Percentiles rank a stretch among this genome's conserved stretches.
phyloP scores from a whole-genome alignment of 257 asterid genomes.

The Nicotiana attenuata region DNA sequence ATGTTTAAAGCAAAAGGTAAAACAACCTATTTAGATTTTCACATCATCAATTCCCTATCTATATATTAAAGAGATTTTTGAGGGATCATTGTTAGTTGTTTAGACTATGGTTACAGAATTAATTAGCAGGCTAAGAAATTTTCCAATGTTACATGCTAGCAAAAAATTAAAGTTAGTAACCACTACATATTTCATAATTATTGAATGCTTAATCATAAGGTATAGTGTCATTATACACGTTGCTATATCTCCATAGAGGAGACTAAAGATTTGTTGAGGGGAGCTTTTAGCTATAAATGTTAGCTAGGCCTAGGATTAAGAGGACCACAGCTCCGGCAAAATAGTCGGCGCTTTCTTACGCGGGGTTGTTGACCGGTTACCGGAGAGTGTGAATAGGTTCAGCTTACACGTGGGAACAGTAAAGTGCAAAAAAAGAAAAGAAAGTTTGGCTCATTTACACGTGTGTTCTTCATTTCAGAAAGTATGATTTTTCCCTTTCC shows the following conservation, averaged over 20 bases:
- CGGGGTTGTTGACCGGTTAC: slow-evolving; percentile 43
- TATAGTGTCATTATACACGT: neutral
- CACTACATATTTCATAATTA: too few species aligned
- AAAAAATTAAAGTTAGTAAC: neutral
- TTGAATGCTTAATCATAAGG: neutral
- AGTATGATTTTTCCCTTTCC: slow-evolving; percentile 1
- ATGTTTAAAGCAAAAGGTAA: neutral
- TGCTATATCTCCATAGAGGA: slow-evolving; percentile 4
- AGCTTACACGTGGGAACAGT: slow-evolving; percentile 26
- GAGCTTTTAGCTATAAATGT: slow-evolving; percentile 37
- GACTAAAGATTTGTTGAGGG: neutral
- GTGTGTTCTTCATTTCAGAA: slow-evolving; percentile 8
- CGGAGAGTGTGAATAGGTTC: slow-evolving; percentile 41
- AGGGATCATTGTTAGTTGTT: too few species aligned
- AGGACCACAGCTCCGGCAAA: slow-evolving; percentile 29
- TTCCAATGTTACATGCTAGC: too few species aligned
- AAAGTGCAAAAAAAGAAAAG: neutral
- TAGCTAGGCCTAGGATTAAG: neutral
- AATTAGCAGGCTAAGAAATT: neutral
- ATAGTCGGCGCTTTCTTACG: slow-evolving; percentile 33
- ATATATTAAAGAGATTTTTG: neutral
- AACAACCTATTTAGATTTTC: neutral
- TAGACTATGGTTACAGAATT: neutral
- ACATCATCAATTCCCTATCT: neutral
- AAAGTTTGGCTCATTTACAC: slow-evolving; percentile 15